These are phyloP conservation scores for Cymbopogon citratus DNA, from an alignment of 176 grass and related monocot genomes.

Conservation along the genomic window DNA sequence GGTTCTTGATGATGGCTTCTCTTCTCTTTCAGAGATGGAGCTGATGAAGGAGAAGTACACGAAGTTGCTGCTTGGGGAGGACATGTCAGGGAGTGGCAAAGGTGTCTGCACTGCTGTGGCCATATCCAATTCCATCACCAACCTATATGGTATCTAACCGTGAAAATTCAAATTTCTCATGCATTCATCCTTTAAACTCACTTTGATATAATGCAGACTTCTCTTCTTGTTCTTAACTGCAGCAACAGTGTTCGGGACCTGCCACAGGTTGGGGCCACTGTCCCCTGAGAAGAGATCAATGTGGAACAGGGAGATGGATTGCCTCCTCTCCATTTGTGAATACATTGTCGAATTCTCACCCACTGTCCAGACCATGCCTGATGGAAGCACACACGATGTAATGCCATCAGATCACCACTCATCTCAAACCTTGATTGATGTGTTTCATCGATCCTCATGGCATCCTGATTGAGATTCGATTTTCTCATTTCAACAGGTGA, in stretches of 20 bases:
- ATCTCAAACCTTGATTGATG: conserved; percentile 2
- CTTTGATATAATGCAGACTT: not conserved
- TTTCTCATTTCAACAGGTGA: conserved; percentile 46
- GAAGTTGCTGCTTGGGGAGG: conserved; percentile 87
- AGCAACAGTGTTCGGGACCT: conserved; percentile 93
- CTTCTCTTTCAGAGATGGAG: conserved; percentile 63
- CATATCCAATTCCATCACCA: conserved; percentile 96
- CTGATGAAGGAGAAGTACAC: conserved; percentile 96
- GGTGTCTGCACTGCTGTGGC: conserved; percentile 83
- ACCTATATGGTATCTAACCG: conserved; percentile 67
- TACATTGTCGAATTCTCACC: conserved; percentile 86
- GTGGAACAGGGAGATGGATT: conserved; percentile 99
- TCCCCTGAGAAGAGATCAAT: conserved; percentile 69
- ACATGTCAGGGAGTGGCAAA: conserved; percentile 90
- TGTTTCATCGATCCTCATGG: not conserved
- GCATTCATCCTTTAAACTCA: not conserved
- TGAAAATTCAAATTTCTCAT: not conserved
- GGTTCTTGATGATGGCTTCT: conserved; percentile 10
- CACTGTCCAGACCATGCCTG: conserved; percentile 56
- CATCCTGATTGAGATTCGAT: not conserved
- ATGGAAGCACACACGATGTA: conserved; percentile 75
- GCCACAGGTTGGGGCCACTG: conserved; percentile 65
- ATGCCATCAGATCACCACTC: conserved; percentile 14
- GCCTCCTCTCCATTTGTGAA: conserved; percentile 90
- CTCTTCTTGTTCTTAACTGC: conserved; percentile 4